Base-by-base conservation (phyloP, 805 yeast species). In the Lipomyces lipofer region DNA sequence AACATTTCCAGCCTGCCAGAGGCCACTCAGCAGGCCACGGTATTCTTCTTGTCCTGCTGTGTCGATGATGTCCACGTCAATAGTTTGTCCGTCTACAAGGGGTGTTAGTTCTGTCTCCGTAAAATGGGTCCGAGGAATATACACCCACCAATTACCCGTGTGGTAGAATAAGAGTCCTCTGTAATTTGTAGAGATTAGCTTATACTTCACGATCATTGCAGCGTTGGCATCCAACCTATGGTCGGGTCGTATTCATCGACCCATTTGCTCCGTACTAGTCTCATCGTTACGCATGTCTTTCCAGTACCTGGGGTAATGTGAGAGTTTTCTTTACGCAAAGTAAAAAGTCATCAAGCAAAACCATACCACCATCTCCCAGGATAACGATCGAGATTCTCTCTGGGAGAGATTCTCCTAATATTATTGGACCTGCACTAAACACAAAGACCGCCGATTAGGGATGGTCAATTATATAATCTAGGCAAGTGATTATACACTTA, bases 31-130 rank as follows among this genome's bases (percentile, higher is more conserved):
- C 75, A 79, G 71, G 47, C 86, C 85, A 45, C 85, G 78, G 68
- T 85, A 85, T 67, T 84, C 90, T 67, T 85, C 92, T 72, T 84
- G 89, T 28, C 87, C 86, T 5, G 90, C 91, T 15, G 91, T 85
- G 66, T 85, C 92, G 64, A 85, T 75, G 45, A 85, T 80, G 66
- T 84, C 87, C 46, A 80, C 62, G 9, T 77, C 71, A 36, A 77
- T 78, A 27, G 72, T 74, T 50, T 75, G 77, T n/a, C 78, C 79
- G 63, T 83, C 57, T 53, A 38, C 10, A 13, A n/a, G 33, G 22
- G 13, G 19, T n/a, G 10, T 36, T 36, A 36, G 24, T 4, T 38
- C 8, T 12, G 25, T 40, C 13, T 12, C 22, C 38, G 7, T 4
- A 19, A n/a, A 10, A 25, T 3, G 6, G 33, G 15, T 22, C n/a